A percentile compares a stretch with the other conserved stretches of the same genome.
phyloP scores from a whole-genome alignment of 768 basidiomycete genomes.

The Floccularia luteovirens region DNA sequence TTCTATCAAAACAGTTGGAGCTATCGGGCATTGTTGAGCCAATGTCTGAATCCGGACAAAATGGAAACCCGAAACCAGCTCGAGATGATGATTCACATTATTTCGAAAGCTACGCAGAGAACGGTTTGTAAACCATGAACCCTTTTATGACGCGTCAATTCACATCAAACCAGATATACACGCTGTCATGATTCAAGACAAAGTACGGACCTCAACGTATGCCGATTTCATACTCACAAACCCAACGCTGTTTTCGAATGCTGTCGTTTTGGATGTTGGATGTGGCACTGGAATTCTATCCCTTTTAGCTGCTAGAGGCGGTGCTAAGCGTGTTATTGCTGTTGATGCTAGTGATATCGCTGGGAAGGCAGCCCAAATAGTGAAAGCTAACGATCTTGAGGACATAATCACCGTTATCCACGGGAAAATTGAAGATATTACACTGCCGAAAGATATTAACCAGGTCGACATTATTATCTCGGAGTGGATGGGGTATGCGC shows the following conservation, averaged over 20 bases:
- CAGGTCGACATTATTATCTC: slow-evolving; percentile 93
- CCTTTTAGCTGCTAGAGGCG: slow-evolving; percentile 82
- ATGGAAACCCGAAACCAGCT: slow-evolving; percentile 17
- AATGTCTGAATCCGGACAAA: slow-evolving; percentile 23
- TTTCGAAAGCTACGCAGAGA: slow-evolving; percentile 84
- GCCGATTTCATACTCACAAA: slow-evolving; percentile 85
- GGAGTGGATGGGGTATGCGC: slow-evolving; percentile 96
- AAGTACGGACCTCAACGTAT: slow-evolving; percentile 89
- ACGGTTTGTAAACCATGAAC: slow-evolving; percentile 45
- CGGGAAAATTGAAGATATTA: slow-evolving; percentile 87
- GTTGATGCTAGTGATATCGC: slow-evolving; percentile 88
- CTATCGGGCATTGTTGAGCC: slow-evolving; percentile 34
- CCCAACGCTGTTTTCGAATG: slow-evolving; percentile 73
- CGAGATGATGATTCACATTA: slow-evolving; percentile 92
- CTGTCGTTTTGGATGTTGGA: slow-evolving; percentile 89
- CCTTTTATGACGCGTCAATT: not conserved
- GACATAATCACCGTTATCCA: slow-evolving; percentile 79
- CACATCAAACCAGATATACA: slow-evolving; percentile 73
- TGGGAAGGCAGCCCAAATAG: slow-evolving; percentile 67
- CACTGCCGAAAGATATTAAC: slow-evolving; percentile 58
- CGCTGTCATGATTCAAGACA: slow-evolving; percentile 94
- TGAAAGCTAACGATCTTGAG: slow-evolving; percentile 67
- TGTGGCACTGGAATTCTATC: slow-evolving; percentile 94
- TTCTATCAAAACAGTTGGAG: slow-evolving; percentile 50
- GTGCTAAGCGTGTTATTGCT: slow-evolving; percentile 85